Conservation (phyloP, 306 rosid genomes). For the Elaeagnus macrophylla region DNA sequence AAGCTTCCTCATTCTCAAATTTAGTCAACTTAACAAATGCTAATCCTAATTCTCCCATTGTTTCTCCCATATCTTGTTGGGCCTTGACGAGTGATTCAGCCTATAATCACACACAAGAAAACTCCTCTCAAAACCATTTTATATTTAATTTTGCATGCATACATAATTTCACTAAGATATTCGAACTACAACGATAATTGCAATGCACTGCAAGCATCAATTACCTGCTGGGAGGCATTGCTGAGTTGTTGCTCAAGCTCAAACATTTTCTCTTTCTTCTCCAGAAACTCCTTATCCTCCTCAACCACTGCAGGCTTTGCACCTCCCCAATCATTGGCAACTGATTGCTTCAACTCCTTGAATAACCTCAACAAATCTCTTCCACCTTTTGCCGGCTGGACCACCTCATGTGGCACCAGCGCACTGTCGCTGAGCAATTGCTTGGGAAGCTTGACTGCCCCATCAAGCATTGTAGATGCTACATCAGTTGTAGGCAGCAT, state of each 20-base stretch:
- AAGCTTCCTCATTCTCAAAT: slow-evolving; percentile 79
- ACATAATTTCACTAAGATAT: not conserved
- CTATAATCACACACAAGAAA: slow-evolving; percentile 29
- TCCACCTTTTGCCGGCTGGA: slow-evolving; percentile 83
- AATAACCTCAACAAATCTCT: slow-evolving; percentile 83
- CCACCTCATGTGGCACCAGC: slow-evolving; percentile 57
- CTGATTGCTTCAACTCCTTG: slow-evolving; percentile 78
- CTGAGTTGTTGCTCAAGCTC: slow-evolving; percentile 74
- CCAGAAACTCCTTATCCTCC: slow-evolving; percentile 85
- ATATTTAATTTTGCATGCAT: not conserved
- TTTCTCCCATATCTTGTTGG: slow-evolving; percentile 93
- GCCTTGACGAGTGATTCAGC: slow-evolving; percentile 94
- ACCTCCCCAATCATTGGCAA: slow-evolving; percentile 85
- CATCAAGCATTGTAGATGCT: slow-evolving; percentile 88
- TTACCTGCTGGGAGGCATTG: slow-evolving; percentile 78
- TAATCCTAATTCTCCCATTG: slow-evolving; percentile 83
- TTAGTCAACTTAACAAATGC: slow-evolving; percentile 76
- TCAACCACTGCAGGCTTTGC: slow-evolving; percentile 64
- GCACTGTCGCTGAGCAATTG: slow-evolving; percentile 59
- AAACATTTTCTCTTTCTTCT: slow-evolving; percentile 54
- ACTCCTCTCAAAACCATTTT: not conserved
- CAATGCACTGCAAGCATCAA: not conserved
- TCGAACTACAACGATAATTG: not conserved
- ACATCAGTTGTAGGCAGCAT: slow-evolving; percentile 48
- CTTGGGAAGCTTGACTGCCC: slow-evolving; percentile 71